phyloP scores from a whole-genome alignment of 306 rosid species.

The Vigna reflexopilosa region DNA sequence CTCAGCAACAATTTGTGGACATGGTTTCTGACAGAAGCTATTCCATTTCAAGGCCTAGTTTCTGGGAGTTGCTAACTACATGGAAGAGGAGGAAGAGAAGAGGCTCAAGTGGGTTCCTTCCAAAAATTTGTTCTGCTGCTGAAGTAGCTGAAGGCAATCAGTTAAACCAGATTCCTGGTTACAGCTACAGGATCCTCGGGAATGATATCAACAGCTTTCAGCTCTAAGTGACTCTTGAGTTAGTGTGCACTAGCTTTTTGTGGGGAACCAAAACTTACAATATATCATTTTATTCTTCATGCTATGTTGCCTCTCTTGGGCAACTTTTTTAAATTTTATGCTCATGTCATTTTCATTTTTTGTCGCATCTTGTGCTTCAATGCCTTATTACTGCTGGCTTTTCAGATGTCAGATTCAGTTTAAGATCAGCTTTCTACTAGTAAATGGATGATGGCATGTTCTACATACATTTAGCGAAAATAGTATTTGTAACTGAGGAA shows the following conservation, averaged over 20 bases:
- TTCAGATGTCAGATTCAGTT: slow-evolving; percentile 21
- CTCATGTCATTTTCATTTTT: slow-evolving; percentile 18
- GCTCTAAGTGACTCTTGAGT: slow-evolving; percentile 34
- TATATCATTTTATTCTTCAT: slow-evolving; percentile 22
- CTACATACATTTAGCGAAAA: slow-evolving; percentile 22
- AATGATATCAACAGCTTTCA: slow-evolving; percentile 58
- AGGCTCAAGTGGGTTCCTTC: slow-evolving; percentile 49
- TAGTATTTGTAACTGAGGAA: slow-evolving; percentile 10
- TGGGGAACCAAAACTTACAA: slow-evolving; percentile 10
- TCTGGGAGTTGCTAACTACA: slow-evolving; percentile 62
- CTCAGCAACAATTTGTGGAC: slow-evolving; percentile 43
- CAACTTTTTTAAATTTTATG: slow-evolving; percentile 1
- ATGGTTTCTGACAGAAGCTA: slow-evolving; percentile 44
- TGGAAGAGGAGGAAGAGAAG: slow-evolving; percentile 76
- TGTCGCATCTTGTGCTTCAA: slow-evolving; percentile 3
- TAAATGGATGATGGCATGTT: slow-evolving; percentile 6
- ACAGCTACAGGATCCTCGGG: slow-evolving; percentile 64
- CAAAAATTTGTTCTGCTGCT: slow-evolving; percentile 58
- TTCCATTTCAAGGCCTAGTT: slow-evolving; percentile 52
- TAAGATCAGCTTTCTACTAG: slow-evolving; percentile 21
- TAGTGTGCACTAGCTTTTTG: slow-evolving; percentile 1
- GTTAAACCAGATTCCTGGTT: slow-evolving; percentile 60
- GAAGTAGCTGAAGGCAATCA: slow-evolving; percentile 59
- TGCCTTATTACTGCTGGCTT: slow-evolving; percentile 1
- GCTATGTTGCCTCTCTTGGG: slow-evolving; percentile 27